These are phyloP conservation scores for Aspergillus heteromorphus DNA, from an alignment of 495 filamentous ascomycete species.

Conservation along the genomic window DNA sequence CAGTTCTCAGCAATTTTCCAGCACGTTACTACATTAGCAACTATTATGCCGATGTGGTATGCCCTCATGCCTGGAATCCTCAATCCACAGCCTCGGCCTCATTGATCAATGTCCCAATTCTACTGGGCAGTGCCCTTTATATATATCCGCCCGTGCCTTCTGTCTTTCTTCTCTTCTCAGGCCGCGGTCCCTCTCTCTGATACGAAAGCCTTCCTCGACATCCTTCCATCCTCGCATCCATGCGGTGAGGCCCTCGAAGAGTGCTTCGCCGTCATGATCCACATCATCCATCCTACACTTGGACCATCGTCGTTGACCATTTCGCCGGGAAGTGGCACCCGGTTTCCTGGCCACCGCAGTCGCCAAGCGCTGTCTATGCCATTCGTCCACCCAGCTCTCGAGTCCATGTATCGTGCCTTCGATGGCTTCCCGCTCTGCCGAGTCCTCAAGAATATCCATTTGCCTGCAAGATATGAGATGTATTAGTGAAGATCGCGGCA, in stretches of 20 bases:
- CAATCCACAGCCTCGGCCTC: neutral
- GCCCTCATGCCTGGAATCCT: neutral
- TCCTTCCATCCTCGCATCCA: constrained; percentile 43
- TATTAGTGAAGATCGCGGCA: neutral
- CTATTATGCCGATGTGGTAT: no score
- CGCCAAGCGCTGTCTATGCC: constrained; percentile 21
- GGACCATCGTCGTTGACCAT: constrained; percentile 14
- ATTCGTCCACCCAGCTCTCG: constrained; percentile 26
- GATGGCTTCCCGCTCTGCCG: constrained; percentile 33
- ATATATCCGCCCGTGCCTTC: constrained; percentile 1
- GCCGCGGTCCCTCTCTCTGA: constrained; percentile 22
- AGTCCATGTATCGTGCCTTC: constrained; percentile 34
- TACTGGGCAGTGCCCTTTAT: neutral
- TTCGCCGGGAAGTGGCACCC: neutral
- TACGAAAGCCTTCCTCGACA: constrained; percentile 31
- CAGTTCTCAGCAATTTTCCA: neutral
- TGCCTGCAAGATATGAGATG: constrained; percentile 16
- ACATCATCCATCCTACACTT: constrained; percentile 11
- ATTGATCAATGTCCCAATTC: neutral
- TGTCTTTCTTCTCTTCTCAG: constrained; percentile 21
- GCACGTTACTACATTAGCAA: neutral
- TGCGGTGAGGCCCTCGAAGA: constrained; percentile 33
- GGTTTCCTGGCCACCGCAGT: constrained; percentile 4
- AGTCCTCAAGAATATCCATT: constrained; percentile 28
- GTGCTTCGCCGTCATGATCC: constrained; percentile 21